Conservation (phyloP, 2,329 filamentous ascomycete genomes). For the Neophaeococcomyces mojaviensis region DNA sequence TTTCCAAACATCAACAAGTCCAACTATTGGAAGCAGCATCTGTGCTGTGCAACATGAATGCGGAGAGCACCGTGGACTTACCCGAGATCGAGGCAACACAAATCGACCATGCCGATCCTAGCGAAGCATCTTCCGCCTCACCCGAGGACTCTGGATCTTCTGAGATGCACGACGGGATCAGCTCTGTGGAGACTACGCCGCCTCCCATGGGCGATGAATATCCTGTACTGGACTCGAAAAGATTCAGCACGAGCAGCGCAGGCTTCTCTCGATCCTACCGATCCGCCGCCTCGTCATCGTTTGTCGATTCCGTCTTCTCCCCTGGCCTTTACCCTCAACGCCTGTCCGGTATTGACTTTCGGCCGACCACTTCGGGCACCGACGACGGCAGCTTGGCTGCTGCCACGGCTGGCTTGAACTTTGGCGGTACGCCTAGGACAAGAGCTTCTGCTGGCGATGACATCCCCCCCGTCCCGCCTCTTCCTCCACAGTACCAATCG, state of each 20-base stretch:
- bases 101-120: conserved; percentile 53
- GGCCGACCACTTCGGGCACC: conserved; percentile 71
- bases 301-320: conserved; percentile 45
- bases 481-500: conserved; percentile 50
- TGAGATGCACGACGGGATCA: conserved; percentile 65
- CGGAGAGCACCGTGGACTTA: conserved; percentile 56
- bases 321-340: conserved; percentile 53
- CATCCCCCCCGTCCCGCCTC: conserved; percentile 71
- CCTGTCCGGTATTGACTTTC: conserved; percentile 66
- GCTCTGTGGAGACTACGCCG: conserved; percentile 87
- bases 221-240: conserved; percentile 49
- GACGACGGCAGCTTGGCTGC: conserved; percentile 83
- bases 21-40: conserved; percentile 94
- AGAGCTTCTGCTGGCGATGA: conserved; percentile 58
- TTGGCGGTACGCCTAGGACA: conserved; percentile 72
- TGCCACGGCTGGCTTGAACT: conserved; percentile 81
- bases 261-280: conserved; percentile 71
- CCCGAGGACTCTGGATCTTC: conserved; percentile 75
- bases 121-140: conserved; percentile 74
- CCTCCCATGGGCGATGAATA: conserved; percentile 67
- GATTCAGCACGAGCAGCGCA: conserved; percentile 45
- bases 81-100: conserved; percentile 60
- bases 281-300: conserved; percentile 53
- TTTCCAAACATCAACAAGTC: conserved; percentile 98
- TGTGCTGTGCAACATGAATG: conserved; percentile 88